A percentile compares a stretch with the other conserved stretches of the same genome.
Evolutionary conservation across 306 rosid genomes (phyloP).

Genomic region (Senna tora): DNA sequence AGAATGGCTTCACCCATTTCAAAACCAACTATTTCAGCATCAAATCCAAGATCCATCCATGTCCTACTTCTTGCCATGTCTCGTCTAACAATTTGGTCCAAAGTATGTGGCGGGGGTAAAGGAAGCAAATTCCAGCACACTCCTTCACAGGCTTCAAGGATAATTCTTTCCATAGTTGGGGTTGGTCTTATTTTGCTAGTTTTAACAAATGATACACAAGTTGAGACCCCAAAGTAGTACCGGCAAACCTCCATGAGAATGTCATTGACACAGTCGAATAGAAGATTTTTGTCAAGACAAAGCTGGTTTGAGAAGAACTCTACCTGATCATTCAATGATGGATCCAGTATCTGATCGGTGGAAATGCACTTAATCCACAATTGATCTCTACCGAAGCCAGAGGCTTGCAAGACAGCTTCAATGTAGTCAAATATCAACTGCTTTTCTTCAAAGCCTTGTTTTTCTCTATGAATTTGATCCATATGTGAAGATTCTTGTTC

Average conservation of each 20-base stretch:
- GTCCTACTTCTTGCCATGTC: conserved; percentile 69
- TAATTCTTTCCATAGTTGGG: conserved; percentile 48
- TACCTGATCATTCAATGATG: conserved; percentile 57
- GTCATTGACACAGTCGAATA: conserved; percentile 70
- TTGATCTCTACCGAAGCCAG: conserved; percentile 65
- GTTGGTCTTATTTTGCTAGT: conserved; percentile 48
- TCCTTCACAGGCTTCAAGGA: conserved; percentile 64
- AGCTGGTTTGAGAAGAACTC: conserved; percentile 60
- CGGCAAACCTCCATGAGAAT: conserved; percentile 69
- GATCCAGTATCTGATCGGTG: conserved; percentile 75
- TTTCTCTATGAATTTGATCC: conserved; percentile 47
- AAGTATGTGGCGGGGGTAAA: conserved; percentile 62
- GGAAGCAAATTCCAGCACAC: conserved; percentile 80
- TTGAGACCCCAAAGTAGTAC: conserved; percentile 57
- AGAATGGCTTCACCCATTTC: conserved; percentile 83
- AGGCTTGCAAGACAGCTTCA: conserved; percentile 64
- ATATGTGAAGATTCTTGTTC: conserved; percentile 52
- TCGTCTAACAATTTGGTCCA: conserved; percentile 83
- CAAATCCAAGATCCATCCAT: conserved; percentile 81
- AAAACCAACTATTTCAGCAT: conserved; percentile 62
- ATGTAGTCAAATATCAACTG: conserved; percentile 62
- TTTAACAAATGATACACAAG: conserved; percentile 58
- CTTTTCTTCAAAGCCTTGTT: conserved; percentile 54
- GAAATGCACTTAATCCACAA: conserved; percentile 63
- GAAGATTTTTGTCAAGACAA: conserved; percentile 66